Percentiles rank a stretch among this genome's conserved stretches.
Conservation (phyloP, 1,139 yeast genomes). For the Geotrichum macrosporum region DNA sequence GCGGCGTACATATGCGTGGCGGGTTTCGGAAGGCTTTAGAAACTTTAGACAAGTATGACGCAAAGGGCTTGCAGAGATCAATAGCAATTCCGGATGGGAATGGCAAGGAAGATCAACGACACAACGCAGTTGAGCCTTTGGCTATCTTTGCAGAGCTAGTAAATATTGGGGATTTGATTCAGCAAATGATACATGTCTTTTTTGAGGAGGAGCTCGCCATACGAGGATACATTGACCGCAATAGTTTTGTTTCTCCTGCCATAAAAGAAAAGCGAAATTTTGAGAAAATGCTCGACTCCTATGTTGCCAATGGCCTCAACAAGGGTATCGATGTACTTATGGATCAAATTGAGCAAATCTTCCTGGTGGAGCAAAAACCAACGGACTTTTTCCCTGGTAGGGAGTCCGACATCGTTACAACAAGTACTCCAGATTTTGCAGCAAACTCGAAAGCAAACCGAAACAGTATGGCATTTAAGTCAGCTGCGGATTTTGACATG, state of each 20-base stretch:
- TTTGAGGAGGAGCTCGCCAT: slow-evolving; percentile 78
- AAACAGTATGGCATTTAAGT: slow-evolving; percentile 9
- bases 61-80: slow-evolving; percentile 42
- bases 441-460: neutral
- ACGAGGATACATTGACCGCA: slow-evolving; percentile 58
- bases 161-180: slow-evolving; percentile 85
- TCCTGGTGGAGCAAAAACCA: slow-evolving; percentile 49
- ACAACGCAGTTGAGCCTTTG: slow-evolving; percentile 62
- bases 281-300: slow-evolving; percentile 77
- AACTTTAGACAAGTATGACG: slow-evolving; percentile 67
- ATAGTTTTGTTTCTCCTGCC: slow-evolving; percentile 76
- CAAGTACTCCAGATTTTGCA: neutral
- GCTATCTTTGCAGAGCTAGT: slow-evolving; percentile 85
- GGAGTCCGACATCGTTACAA: neutral
- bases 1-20: slow-evolving; percentile 64
- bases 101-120: slow-evolving; percentile 24
- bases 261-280: slow-evolving; percentile 74
- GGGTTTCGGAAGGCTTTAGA: slow-evolving; percentile 81
- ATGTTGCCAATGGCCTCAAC: slow-evolving; percentile 88
- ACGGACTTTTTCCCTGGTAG: slow-evolving; percentile 42
- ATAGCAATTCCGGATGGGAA: slow-evolving; percentile 22
- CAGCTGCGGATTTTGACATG: slow-evolving; percentile 35
- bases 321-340: slow-evolving; percentile 84
- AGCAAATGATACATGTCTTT: slow-evolving; percentile 88
- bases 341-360: slow-evolving; percentile 61